Evolutionary conservation across 2,329 filamentous ascomycete genomes (phyloP).

Genomic region (Bimuria novae-zelandiae): DNA sequence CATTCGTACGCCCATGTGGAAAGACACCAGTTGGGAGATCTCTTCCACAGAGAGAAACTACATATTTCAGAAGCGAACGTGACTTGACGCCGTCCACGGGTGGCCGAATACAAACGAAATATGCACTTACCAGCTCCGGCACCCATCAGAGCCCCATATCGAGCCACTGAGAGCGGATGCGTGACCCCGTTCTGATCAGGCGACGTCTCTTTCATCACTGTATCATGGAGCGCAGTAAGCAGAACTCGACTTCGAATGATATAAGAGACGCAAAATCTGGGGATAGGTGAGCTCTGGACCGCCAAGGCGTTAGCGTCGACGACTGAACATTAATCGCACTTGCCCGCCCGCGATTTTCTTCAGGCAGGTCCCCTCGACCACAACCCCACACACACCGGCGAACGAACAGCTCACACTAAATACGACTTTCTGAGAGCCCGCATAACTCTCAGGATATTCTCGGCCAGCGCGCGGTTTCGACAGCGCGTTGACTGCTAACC

Average conservation of each 20-base stretch:
- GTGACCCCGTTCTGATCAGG: conserved; percentile 32
- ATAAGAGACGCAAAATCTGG: neutral
- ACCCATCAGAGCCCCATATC: conserved; percentile 32
- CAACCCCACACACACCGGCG: conserved; percentile 19
- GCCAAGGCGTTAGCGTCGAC: conserved; percentile 3
- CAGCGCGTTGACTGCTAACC: conserved; percentile 48
- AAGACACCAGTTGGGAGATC: neutral
- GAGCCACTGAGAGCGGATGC: conserved; percentile 32
- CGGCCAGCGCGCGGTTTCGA: conserved; percentile 43
- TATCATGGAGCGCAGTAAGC: conserved; percentile 22
- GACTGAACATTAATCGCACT: conserved; percentile 18
- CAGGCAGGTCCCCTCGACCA: conserved; percentile 20
- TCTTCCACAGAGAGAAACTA: neutral
- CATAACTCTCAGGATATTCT: conserved; percentile 32
- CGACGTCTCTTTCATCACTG: conserved; percentile 24
- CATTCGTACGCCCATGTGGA: too few relatives aligned
- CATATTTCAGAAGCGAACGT: neutral
- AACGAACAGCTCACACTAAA: conserved; percentile 28
- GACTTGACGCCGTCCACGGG: neutral
- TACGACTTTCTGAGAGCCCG: conserved; percentile 30
- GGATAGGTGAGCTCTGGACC: neutral
- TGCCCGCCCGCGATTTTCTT: conserved; percentile 31
- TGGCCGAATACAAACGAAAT: neutral
- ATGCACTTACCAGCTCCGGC: conserved; percentile 35
- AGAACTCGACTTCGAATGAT: neutral